Conservation (phyloP, 345 rosid species). For the Populus alba region DNA sequence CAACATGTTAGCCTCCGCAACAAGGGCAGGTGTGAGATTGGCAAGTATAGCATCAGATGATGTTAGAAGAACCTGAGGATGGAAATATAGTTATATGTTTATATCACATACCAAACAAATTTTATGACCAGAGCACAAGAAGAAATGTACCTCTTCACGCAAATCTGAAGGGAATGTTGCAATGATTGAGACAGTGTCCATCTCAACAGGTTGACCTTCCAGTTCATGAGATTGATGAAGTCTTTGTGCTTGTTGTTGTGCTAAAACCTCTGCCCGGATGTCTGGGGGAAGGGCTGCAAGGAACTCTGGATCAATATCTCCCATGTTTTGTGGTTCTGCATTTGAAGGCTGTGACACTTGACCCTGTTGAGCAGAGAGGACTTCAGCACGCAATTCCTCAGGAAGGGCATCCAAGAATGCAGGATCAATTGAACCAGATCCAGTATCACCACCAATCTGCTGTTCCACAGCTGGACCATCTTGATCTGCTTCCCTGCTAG, state of each 20-base stretch:
- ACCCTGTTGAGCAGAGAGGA: constrained; percentile 86
- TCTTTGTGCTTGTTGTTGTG: constrained; percentile 95
- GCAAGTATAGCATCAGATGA: constrained; percentile 96
- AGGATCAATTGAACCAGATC: constrained; percentile 86
- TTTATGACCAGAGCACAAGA: constrained; percentile 1
- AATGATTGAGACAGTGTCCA: constrained; percentile 97
- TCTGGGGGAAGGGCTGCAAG: constrained; percentile 99
- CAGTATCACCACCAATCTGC: constrained; percentile 54
- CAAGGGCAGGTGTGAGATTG: constrained; percentile 94
- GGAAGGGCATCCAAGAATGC: constrained; percentile 98
- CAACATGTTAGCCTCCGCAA: constrained; percentile 97
- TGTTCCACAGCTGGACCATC: constrained; percentile 65
- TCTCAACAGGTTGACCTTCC: constrained; percentile 99
- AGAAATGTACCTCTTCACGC: constrained; percentile 78
- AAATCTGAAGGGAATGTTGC: constrained; percentile 95
- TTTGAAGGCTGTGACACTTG: constrained; percentile 73
- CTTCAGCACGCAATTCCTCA: constrained; percentile 95
- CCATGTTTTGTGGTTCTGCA: constrained; percentile 62
- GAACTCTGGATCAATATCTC: constrained; percentile 95
- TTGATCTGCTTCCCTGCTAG: constrained; percentile 80
- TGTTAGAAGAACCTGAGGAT: constrained; percentile 76
- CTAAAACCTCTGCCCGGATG: constrained; percentile 88
- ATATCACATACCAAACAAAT: background rate
- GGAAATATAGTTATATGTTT: background rate
- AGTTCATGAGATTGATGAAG: constrained; percentile 89